Evolutionary conservation across 108 stramenopile species (phyloP), one percentile per base, ranked within the genome.

Genomic region (Nannochloropsis gaditana): DNA sequence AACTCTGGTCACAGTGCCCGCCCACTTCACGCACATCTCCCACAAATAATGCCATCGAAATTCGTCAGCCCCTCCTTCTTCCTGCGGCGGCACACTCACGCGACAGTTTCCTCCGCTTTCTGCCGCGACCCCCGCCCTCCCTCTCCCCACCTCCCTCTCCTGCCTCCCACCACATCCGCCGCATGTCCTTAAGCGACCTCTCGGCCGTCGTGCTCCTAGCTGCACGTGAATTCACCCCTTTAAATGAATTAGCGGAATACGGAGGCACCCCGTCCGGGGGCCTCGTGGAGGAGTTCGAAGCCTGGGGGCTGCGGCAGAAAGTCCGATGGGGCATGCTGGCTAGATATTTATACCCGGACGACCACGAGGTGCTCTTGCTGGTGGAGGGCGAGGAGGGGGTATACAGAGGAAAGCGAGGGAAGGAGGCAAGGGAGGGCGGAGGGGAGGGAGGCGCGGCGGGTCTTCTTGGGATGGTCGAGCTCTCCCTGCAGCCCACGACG

Each of bases 291-390:
- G 19, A 73, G 59, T 15, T 73, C 19, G 59, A 73, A n/a, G 59
- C 59, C 4, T 73, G 59, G 59, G 15, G 59, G 59, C 59, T 73
- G 59, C 59, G 59, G 59, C 59, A 73, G 59, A 73, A 73, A n/a
- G 59, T 73, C 5, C n/a, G n/a, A n/a, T 73, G 59, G 59, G 59
- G 59, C 19, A 73, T 73, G 59, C n/a, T 73, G 59, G 59, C 59
- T 73, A 15, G 59, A 15, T n/a, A 73, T 73, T 4, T 73, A n/a
- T 73, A 73, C 59, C 59, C 59, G 19, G 59, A 73, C n/a, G 59
- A 73, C 59, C 59, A 73, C n/a, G 19, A 73, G 59, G 59, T 73
- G n/a, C n/a, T 73, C 59, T 73, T 73, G 59, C 59, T 73, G 15
- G 4, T 73, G 59, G 59, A 73, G n/a, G 59, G n/a, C 15, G 5